These are phyloP conservation scores for Mrakia blollopis DNA, from an alignment of 768 basidiomycete species.

Conservation along the genomic window DNA sequence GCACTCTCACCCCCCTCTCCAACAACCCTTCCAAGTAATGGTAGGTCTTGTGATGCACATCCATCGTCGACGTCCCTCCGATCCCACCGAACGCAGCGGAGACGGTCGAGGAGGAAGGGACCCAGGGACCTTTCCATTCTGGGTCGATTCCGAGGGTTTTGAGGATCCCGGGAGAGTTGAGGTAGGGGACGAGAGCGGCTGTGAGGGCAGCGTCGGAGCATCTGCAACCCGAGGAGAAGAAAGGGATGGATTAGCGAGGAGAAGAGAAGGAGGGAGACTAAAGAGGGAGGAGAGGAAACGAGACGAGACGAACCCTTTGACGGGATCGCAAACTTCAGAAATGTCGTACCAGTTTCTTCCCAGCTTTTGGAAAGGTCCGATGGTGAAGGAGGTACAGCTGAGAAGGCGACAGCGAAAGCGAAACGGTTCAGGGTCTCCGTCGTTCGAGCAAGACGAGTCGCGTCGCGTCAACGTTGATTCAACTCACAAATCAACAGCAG, in stretches of 20 bases:
- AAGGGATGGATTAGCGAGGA: neutral
- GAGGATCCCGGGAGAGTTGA: slow-evolving; percentile 7
- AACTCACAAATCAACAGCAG: slow-evolving; percentile 18
- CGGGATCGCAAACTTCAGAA: slow-evolving; percentile 6
- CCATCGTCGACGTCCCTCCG: slow-evolving; percentile 41
- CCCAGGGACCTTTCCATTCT: slow-evolving; percentile 15
- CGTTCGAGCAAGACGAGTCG: slow-evolving; percentile 49
- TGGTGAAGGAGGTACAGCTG: slow-evolving; percentile 5
- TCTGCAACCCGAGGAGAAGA: neutral
- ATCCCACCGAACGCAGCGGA: slow-evolving; percentile 56
- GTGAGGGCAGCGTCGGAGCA: slow-evolving; percentile 3
- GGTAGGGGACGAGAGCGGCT: slow-evolving; percentile 3
- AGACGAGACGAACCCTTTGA: neutral
- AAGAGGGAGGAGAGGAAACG: neutral
- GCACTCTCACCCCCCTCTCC: slow-evolving; percentile 66
- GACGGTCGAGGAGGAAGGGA: slow-evolving; percentile 51
- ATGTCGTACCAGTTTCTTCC: slow-evolving; percentile 25
- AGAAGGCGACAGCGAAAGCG: too few species aligned
- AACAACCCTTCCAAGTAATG: slow-evolving; percentile 62
- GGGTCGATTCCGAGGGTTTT: slow-evolving; percentile 22
- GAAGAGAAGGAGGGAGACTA: neutral
- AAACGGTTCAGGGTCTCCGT: neutral
- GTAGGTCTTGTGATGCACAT: slow-evolving; percentile 46
- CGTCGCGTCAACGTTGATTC: too few species aligned
- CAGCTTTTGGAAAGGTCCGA: neutral